Conservation (phyloP, 176 grass and related monocot genomes). For the Oryza punctata region DNA sequence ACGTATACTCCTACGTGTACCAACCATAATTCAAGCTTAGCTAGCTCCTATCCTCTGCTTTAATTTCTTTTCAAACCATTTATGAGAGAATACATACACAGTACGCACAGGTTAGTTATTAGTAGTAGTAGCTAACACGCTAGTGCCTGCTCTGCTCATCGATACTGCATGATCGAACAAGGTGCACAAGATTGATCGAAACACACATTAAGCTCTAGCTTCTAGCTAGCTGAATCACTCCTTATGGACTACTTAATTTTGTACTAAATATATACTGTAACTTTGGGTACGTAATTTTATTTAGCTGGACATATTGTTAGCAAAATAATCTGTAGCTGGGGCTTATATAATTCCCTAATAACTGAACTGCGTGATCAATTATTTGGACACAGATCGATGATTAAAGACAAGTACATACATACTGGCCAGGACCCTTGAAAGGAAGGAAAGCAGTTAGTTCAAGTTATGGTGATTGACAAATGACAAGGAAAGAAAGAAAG, state of each 20-base stretch:
- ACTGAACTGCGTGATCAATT: no score
- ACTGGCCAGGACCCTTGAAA: neutral
- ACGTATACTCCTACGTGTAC: neutral
- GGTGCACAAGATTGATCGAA: no score
- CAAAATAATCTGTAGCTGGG: no score
- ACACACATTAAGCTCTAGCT: no score
- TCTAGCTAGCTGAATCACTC: no score
- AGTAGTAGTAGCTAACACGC: neutral
- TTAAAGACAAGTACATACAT: no score
- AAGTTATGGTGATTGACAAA: neutral
- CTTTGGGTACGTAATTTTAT: neutral
- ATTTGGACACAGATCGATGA: no score
- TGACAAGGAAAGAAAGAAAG: neutral
- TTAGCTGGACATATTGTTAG: neutral
- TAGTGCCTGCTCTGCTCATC: neutral
- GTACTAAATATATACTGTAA: no score
- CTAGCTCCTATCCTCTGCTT: neutral
- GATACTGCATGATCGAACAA: no score
- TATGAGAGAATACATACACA: neutral
- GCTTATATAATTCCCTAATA: no score
- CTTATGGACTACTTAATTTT: no score
- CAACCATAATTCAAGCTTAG: neutral
- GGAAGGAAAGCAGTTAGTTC: neutral
- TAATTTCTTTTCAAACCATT: neutral
- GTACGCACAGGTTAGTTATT: neutral